These are phyloP conservation scores for Beta corolliflora DNA, from an alignment of 179 eudicot genomes.

Conservation along the genomic window DNA sequence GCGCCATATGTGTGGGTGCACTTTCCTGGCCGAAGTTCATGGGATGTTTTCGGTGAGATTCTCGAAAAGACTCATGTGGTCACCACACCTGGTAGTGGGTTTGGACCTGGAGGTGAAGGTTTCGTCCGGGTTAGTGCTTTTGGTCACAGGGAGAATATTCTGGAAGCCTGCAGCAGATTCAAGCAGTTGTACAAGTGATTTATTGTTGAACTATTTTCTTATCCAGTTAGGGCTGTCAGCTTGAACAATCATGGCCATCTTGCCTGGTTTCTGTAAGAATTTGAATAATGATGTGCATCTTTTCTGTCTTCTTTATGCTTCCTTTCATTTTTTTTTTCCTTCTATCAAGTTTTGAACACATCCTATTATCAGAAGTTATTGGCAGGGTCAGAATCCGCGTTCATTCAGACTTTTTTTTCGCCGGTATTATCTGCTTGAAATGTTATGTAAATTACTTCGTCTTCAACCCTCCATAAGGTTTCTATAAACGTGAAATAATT, in stretches of 20 bases:
- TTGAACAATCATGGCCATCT: neutral
- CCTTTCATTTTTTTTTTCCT: neutral
- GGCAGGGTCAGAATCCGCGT: too few species aligned
- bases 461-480: too few species aligned
- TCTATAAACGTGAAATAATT: too few species aligned
- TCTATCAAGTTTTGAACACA: neutral
- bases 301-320: neutral
- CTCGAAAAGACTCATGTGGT: slow-evolving; percentile 94
- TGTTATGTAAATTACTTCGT: too few species aligned
- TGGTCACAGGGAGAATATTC: slow-evolving; percentile 82
- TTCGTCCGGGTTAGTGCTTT: slow-evolving; percentile 91
- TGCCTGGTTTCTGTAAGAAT: neutral
- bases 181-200: slow-evolving; percentile 76
- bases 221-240: neutral
- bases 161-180: slow-evolving; percentile 91
- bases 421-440: too few species aligned
- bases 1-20: slow-evolving; percentile 98
- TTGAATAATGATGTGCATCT: neutral
- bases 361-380: too few species aligned
- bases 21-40: slow-evolving; percentile 91
- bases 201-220: neutral
- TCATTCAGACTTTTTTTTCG: too few species aligned
- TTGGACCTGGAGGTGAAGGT: slow-evolving; percentile 96
- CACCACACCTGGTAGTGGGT: slow-evolving; percentile 94
- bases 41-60: slow-evolving; percentile 95